phyloP scores from a whole-genome alignment of 192 early-diverging fungal genomes.

The Entomortierella parvispora region DNA sequence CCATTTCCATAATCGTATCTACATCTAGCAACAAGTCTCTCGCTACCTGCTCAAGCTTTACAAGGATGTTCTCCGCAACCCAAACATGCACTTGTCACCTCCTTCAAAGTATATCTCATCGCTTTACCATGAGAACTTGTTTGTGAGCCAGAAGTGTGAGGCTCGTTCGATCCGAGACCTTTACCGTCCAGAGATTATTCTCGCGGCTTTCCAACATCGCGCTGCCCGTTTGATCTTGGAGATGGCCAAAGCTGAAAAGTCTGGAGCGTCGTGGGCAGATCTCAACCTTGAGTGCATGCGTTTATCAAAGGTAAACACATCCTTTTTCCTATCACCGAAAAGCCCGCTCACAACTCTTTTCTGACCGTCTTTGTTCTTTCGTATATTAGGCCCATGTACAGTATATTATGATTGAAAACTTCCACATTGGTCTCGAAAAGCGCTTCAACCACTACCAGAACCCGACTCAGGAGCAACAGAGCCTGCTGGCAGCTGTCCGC shows the following conservation, averaged over 20 bases:
- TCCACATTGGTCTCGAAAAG: constrained; percentile 61
- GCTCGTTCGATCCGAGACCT: constrained; percentile 45
- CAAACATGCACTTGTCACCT: constrained; percentile 28
- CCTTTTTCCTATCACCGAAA: no score
- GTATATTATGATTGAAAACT: constrained; percentile 76
- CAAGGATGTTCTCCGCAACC: constrained; percentile 39
- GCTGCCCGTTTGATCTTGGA: constrained; percentile 73
- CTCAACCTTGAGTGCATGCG: constrained; percentile 79
- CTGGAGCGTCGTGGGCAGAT: constrained; percentile 70
- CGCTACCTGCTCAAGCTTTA: constrained; percentile 76
- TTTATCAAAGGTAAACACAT: constrained; percentile 56
- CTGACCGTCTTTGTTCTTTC: neutral
- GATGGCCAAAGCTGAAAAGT: constrained; percentile 65
- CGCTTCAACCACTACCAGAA: constrained; percentile 13
- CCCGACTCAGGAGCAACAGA: constrained; percentile 23
- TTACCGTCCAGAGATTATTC: constrained; percentile 61
- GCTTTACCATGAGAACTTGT: constrained; percentile 14
- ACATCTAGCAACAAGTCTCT: constrained; percentile 72
- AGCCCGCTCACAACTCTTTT: no score
- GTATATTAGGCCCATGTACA: constrained; percentile 73
- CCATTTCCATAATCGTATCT: neutral
- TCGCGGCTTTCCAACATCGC: constrained; percentile 73
- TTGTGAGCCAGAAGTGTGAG: constrained; percentile 22
- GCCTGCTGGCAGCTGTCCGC: constrained; percentile 54
- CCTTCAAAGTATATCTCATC: constrained; percentile 34